These are phyloP conservation scores for Hura crepitans DNA, from an alignment of 441 rosid genomes.

Conservation along the genomic window DNA sequence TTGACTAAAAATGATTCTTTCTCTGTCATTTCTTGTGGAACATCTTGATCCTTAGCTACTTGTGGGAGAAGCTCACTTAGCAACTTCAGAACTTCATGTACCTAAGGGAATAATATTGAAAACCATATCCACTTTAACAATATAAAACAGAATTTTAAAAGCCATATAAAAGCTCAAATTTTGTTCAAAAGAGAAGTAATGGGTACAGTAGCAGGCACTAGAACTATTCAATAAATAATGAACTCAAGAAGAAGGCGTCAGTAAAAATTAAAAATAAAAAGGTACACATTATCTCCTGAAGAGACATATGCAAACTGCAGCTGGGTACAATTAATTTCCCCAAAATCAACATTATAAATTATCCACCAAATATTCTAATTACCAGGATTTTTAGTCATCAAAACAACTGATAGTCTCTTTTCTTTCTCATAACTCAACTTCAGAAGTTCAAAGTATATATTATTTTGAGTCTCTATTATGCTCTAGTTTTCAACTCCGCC, in stretches of 20 bases:
- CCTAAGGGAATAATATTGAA: conserved; percentile 39
- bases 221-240: background rate
- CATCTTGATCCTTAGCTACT: conserved; percentile 37
- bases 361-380: background rate
- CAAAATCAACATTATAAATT: background rate
- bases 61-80: conserved; percentile 80
- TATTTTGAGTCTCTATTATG: background rate
- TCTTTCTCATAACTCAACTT: background rate
- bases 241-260: background rate
- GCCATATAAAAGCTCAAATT: conserved; percentile 12
- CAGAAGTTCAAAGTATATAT: background rate
- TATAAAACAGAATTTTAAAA: background rate
- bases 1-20: conserved; percentile 57
- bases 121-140: conserved; percentile 9
- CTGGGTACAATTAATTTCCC: background rate
- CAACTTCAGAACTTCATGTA: conserved; percentile 87
- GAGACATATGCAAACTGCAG: background rate
- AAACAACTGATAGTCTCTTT: background rate
- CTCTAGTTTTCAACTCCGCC: background rate
- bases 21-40: conserved; percentile 49
- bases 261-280: background rate
- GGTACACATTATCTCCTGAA: background rate
- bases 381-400: background rate
- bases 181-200: background rate
- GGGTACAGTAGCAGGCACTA: background rate